A percentile compares a stretch with the other conserved stretches of the same genome.
Evolutionary conservation across 139 green algal species (phyloP).

Genomic region (Chlamydomonas sp.): DNA sequence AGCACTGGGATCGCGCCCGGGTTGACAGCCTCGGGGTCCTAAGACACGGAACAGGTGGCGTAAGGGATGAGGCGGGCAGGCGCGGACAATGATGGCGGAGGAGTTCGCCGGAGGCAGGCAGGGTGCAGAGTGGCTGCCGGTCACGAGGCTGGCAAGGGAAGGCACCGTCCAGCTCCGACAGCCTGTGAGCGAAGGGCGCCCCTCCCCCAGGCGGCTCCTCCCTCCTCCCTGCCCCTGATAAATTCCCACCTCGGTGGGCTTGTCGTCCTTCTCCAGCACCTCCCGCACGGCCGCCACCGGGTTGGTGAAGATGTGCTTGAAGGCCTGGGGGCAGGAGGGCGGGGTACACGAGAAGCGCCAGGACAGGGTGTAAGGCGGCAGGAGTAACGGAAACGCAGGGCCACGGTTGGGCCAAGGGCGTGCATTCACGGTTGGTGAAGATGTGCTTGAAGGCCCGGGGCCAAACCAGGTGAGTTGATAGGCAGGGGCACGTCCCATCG

Average conservation of each 20-base stretch:
- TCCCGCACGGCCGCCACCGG: slow-evolving; percentile 31
- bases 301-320: slow-evolving; percentile 35
- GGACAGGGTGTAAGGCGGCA: background rate
- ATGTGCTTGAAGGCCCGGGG: slow-evolving; percentile 30
- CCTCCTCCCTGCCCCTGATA: background rate
- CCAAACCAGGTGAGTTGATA: no score
- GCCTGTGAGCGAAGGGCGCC: background rate
- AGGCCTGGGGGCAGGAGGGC: background rate
- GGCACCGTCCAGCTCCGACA: background rate
- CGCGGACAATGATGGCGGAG: no score
- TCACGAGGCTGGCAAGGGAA: no score
- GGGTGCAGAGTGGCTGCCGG: no score
- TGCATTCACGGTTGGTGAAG: slow-evolving; percentile 7
- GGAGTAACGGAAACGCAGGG: no score
- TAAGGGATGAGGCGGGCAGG: no score
- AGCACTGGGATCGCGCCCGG: no score
- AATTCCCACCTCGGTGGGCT: slow-evolving; percentile 15
- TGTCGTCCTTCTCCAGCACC: slow-evolving; percentile 43
- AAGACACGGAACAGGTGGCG: no score
- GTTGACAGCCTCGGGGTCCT: no score
- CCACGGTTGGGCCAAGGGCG: no score
- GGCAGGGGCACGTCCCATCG: no score
- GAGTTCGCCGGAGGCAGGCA: no score
- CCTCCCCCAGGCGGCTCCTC: background rate
- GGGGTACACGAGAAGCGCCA: background rate